Base-by-base conservation (phyloP, 345 rosid genomes). In the Boechera retrofracta region DNA sequence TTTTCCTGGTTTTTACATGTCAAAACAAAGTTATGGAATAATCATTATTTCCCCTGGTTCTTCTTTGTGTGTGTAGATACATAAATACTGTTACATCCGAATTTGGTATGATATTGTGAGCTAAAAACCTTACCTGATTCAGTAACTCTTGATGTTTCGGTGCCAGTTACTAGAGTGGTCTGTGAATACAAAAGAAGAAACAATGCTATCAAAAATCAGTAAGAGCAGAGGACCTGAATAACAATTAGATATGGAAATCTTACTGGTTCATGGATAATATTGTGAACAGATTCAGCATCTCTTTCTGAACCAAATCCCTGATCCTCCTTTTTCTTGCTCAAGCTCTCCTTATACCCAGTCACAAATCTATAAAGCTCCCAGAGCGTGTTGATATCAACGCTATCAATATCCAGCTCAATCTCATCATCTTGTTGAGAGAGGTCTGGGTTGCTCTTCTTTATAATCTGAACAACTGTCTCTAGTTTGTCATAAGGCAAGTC, bases 301-400 rank as follows among this genome's bases (percentile, higher is more conserved):
- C 72, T 79, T 64, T 83, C 83, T 60, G 76, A 72, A 71, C 81
- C 72, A 71, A 77, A 51, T 74, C 72, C 82, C 24, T 86, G 91
- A 69, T 76, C 83, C 35, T 86, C 87, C 62, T 77, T 80, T 80
- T 66, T 81, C 82, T 83, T 84, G 83, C 76, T 81, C 73, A 81
- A 61, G 81, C 81, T 74, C 71, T 80, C 90, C 67, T 81, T 84
- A 69, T 89, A 80, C 70, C 84, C 73, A 38, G 72, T 82, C 38
- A 92, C 90, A 67, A 89, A 87, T 56, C 82, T 79, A 73, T 95
- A 82, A 60, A 95, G 94, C 79, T 92, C 96, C 99, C 97, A 95
- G 61, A 92, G 91, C 13, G 96, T 92, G 71, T 92, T 86, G 48
- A 79, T 71, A 79, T 92, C 97, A 74, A 95, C 79, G 79, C 81